Conservation (phyloP, 2,329 filamentous ascomycete species). For the Scedosporium apiospermum region DNA sequence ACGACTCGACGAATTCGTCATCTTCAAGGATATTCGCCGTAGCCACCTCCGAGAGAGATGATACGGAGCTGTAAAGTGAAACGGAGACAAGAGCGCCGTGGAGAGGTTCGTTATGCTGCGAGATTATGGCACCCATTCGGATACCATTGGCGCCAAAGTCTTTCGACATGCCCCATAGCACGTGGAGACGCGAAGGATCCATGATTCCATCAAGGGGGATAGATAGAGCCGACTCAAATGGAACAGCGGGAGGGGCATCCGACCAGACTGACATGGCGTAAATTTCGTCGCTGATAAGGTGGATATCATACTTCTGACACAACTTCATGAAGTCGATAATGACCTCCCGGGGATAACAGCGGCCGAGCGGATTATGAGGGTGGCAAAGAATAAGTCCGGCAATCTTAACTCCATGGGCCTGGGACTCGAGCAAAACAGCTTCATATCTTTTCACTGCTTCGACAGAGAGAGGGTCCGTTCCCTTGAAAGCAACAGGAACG, state of each 20-base stretch:
- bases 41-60: conserved; percentile 31
- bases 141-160: conserved; percentile 50
- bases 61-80: conserved; percentile 32
- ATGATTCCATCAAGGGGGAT: conserved; percentile 34
- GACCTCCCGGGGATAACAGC: conserved; percentile 31
- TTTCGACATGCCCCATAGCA: conserved; percentile 36
- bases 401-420: conserved; percentile 28
- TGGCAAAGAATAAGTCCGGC: conserved; percentile 39
- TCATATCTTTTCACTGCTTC: conserved; percentile 35
- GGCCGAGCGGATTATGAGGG: conserved; percentile 42
- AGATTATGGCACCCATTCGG: conserved; percentile 39
- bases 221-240: conserved; percentile 36
- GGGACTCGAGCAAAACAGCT: conserved; percentile 26
- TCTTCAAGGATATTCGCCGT: conserved; percentile 33
- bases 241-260: conserved; percentile 20
- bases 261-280: conserved; percentile 43
- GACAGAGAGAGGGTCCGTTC: conserved; percentile 30
- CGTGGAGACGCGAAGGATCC: conserved; percentile 39
- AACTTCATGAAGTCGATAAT: conserved; percentile 33
- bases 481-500: conserved; percentile 32
- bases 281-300: conserved; percentile 41
- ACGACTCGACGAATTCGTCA: conserved; percentile 30
- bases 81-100: conserved; percentile 25
- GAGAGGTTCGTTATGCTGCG: conserved; percentile 31
- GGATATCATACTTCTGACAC: conserved; percentile 36